phyloP scores from a whole-genome alignment of 768 basidiomycete species.

The Tephrocybe sp. region DNA sequence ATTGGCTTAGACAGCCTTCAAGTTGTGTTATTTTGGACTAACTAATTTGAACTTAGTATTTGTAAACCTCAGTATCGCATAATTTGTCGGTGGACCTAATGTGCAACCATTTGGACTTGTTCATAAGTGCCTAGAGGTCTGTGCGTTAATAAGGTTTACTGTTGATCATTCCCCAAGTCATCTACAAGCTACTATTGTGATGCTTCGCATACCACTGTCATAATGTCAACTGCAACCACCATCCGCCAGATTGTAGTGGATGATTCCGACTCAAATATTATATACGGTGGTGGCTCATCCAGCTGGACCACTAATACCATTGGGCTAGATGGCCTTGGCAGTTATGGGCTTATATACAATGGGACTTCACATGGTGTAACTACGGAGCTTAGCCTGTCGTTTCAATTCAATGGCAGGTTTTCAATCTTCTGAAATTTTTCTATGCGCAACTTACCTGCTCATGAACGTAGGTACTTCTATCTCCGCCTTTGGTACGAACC shows the following conservation, averaged over 20 bases:
- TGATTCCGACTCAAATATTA: background rate
- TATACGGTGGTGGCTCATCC: background rate
- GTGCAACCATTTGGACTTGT: too few relatives aligned
- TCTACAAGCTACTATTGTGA: too few relatives aligned
- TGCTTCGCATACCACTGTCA: too few relatives aligned
- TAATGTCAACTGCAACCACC: background rate
- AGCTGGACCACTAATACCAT: background rate
- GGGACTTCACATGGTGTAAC: background rate
- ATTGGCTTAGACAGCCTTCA: too few relatives aligned
- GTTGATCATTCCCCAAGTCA: too few relatives aligned
- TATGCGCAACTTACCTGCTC: background rate
- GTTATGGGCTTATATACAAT: background rate
- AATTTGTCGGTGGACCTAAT: too few relatives aligned
- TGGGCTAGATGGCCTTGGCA: background rate
- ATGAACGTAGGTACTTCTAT: background rate
- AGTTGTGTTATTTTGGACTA: too few relatives aligned
- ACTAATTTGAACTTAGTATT: too few relatives aligned
- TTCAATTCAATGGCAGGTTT: background rate
- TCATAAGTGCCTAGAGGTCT: too few relatives aligned
- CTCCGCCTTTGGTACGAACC: conserved; percentile 1
- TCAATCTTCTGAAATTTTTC: background rate
- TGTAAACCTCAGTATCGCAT: too few relatives aligned
- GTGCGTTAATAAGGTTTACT: too few relatives aligned
- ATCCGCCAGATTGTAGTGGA: conserved; percentile 1
- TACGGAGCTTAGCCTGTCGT: background rate